phyloP scores from a whole-genome alignment of 2,329 filamentous ascomycete genomes.

The Ascochyta pisi region DNA sequence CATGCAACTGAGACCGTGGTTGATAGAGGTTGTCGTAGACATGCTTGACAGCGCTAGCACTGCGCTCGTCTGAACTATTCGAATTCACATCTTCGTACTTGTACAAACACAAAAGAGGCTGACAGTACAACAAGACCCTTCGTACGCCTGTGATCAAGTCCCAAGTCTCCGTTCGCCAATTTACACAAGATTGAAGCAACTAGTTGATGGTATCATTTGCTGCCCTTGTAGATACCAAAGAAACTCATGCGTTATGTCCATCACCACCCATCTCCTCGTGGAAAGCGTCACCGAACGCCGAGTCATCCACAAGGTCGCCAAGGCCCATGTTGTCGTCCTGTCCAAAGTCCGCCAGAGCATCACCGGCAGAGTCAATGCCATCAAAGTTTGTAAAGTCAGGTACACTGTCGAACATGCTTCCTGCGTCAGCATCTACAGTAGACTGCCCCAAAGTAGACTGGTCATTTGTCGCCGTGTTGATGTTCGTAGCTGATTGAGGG shows the following conservation, averaged over 20 bases:
- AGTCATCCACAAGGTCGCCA: conserved; percentile 47
- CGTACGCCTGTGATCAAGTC: background rate
- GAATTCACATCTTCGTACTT: conserved; percentile 1
- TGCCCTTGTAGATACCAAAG: background rate
- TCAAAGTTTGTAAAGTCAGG: conserved; percentile 48
- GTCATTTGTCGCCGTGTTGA: conserved; percentile 25
- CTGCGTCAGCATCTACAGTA: conserved; percentile 38
- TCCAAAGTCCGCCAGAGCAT: conserved; percentile 48
- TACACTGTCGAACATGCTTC: conserved; percentile 46
- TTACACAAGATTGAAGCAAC: background rate
- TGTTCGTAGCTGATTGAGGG: conserved; percentile 27
- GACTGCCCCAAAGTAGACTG: conserved; percentile 27
- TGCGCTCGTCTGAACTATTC: conserved; percentile 3
- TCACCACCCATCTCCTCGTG: conserved; percentile 43
- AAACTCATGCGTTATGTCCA: conserved; percentile 33
- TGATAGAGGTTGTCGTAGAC: conserved; percentile 3
- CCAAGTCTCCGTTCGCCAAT: conserved; percentile 8
- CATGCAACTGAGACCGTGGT: background rate
- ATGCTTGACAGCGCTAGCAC: conserved; percentile 1
- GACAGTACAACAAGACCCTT: background rate
- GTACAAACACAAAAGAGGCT: conserved; percentile 6
- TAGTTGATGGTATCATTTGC: background rate
- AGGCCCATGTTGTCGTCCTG: conserved; percentile 48
- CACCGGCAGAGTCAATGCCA: conserved; percentile 47
- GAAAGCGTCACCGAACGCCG: conserved; percentile 51